Evolutionary conservation across 208 protist species (phyloP), one percentile per base, ranked within the genome.

Genomic region (Trypanosoma lewisi): DNA sequence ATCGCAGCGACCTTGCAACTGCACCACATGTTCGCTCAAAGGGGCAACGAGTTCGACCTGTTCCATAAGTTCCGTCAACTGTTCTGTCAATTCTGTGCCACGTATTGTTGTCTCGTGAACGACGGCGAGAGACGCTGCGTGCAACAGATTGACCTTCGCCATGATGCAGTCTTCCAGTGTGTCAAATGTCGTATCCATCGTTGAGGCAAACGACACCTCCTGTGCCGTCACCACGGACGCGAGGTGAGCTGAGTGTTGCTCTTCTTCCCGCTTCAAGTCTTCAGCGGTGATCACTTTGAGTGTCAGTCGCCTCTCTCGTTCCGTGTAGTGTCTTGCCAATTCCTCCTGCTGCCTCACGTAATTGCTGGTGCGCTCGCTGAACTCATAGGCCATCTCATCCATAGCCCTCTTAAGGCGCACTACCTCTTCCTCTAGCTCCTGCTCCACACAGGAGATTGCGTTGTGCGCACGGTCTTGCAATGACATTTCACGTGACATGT

Each of bases 331-430:
- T 19, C 63, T 66, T 48, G 77, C 59, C 7, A 75, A 25, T 34
- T 76, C 70, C 51, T 84, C 79, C 56, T 85, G 83, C 57, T 89
- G 80, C 12, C 69, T 69, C 21, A 84, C 56, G 55, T 86, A 86
- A 0, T 80, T 84, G 19, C 59, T 53, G 0, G 79, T 84, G 31
- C 83, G 79, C 54, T 81, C 72, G 39, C 68, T 78, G 39, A 89
- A 89, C 64, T 89, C 79, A n/a, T 65, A 42, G 14, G 74, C 76
- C 66, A 84, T 72, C 28, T 84, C 83, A 44, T 73, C 73, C 52
- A 89, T 63, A n/a, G 67, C 58, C 2, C 37, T 60, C 44, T 75
- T 70, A 42, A 89, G 63, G 14, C 75, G 70, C 25, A 41, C 37
- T 44, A 83, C 49, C 27, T 83, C 81, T 12, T 78, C 74, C 51